Evolutionary conservation across 768 basidiomycete species (phyloP), one percentile per base, ranked within the genome.

Genomic region (Leccinum longicurvipes): DNA sequence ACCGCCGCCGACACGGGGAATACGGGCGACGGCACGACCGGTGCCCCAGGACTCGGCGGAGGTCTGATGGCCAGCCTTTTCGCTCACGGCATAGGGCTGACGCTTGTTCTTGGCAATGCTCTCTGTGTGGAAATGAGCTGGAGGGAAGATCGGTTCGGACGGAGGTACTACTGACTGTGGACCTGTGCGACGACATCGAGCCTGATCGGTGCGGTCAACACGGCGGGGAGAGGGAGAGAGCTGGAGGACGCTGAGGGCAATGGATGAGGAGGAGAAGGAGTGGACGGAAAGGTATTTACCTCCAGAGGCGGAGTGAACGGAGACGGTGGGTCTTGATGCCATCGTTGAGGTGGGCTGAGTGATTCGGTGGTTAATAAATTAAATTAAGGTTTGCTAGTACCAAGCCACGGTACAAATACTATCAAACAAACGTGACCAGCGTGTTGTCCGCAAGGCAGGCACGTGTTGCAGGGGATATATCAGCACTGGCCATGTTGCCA

Each of bases 41-140:
- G 97, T 99, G 77, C 97, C 97, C 97, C 97, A 99, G 32, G 96
- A 98, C 77, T 98, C 96, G 60, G 97, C 96, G 59, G 87, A 91
- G 65, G 97, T 98, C 78, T 99, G 96, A 82, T 98, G 93, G 66
- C 97, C 97, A 57, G 97, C 97, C 79, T 98, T 97, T 77, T 91
- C 89, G 75, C 86, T 90, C 71, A 98, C 97, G 66, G 95, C 80
- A 77, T 98, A 98, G 25, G 96, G 86, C 80, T 98, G 96, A 69
- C 95, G 86, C 77, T 83, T 91, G 86, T 98, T 97, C 87, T 97
- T 97, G 55, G 92, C 91, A 70, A 98, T 86, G 79, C 91, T 93
- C 86, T 96, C 94, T 97, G 74, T 12, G 34, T 7, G 25, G 34
- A 2, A 57, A 12, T 56, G 52, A 41, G 55, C 19, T n/a, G n/a